Base-by-base conservation (phyloP, 1,139 yeast species). In the Magnusiomyces suaveolens region DNA sequence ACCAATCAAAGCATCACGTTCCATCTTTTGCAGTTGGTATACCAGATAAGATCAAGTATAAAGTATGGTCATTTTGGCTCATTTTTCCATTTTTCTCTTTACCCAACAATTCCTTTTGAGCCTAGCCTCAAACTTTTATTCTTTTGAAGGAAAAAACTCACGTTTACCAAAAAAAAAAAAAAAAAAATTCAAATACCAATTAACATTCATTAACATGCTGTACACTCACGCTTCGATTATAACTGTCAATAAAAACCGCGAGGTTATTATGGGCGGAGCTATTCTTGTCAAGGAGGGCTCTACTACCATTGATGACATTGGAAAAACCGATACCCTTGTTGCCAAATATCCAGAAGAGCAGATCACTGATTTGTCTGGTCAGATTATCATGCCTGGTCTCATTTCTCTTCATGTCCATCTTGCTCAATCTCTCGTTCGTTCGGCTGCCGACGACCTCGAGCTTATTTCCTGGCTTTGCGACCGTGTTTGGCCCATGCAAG, bases 171-270 rank as follows among this genome's bases (percentile, higher is more conserved):
- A n/a, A n/a, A n/a, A n/a, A n/a, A 21, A 16, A 2, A 26, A 4
- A 26, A 26, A 14, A 46, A 26, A 46, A 26, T 14, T n/a, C 21
- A 47, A 33, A 3, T 16, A 43, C 26, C 46, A 14, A 2, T 23
- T 24, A 16, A 29, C 16, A 4, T 8, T 38, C 43, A 6, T 20
- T 23, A 21, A 23, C 32, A 57, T 57, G 59, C 47, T 57, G 21
- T 57, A 54, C 53, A 83, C 66, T 66, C 79, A 57, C 43, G 60
- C 57, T n/a, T 51, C 59, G 33, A 48, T 57, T 46, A 56, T 57
- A 18, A 57, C 60, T 43, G 60, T 57, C 47, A 57, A 57, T 47
- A 48, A 53, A 44, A 47, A 54, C 41, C 50, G 57, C 16, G 56
- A 57, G 10, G 57, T 57, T 38, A 53, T 57, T 32, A 26, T 39